phyloP scores from a whole-genome alignment of 2,329 filamentous ascomycete genomes.

The Malbranchea cinnamomea region DNA sequence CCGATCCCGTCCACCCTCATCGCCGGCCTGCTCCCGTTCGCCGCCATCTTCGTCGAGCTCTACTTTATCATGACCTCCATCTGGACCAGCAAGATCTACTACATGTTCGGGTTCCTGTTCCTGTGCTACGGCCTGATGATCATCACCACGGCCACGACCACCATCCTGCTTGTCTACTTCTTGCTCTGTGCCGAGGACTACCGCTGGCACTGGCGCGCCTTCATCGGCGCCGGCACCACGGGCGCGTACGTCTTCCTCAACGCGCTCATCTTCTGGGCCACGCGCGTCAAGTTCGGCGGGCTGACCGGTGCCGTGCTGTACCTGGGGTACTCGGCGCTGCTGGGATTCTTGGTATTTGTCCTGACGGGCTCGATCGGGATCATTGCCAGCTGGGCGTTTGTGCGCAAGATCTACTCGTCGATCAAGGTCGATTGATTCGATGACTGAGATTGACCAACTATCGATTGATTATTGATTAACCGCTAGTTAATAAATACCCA shows the following conservation, averaged over 20 bases:
- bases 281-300: conserved; percentile 71
- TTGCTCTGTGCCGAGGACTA: conserved; percentile 93
- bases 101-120: conserved; percentile 99
- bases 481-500: too few relatives aligned
- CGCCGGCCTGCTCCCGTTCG: conserved; percentile 84
- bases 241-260: conserved; percentile 86
- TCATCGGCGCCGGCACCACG: conserved; percentile 79
- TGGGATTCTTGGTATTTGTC: conserved; percentile 85
- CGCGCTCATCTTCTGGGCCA: conserved; percentile 79
- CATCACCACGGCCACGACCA: conserved; percentile 82
- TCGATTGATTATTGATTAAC: too few relatives aligned
- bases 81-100: conserved; percentile 98
- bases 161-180: conserved; percentile 91
- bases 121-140: conserved; percentile 96
- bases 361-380: conserved; percentile 91
- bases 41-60: conserved; percentile 92
- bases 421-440: conserved; percentile 85
- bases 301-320: conserved; percentile 82
- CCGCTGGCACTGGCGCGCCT: conserved; percentile 96
- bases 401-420: conserved; percentile 86
- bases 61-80: conserved; percentile 99
- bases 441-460: too few relatives aligned
- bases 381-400: conserved; percentile 87
- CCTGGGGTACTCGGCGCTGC: conserved; percentile 76
- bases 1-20: conserved; percentile 82